Evolutionary conservation across 495 filamentous ascomycete species (phyloP).

Genomic region (Aspergillus coremiiformis): DNA sequence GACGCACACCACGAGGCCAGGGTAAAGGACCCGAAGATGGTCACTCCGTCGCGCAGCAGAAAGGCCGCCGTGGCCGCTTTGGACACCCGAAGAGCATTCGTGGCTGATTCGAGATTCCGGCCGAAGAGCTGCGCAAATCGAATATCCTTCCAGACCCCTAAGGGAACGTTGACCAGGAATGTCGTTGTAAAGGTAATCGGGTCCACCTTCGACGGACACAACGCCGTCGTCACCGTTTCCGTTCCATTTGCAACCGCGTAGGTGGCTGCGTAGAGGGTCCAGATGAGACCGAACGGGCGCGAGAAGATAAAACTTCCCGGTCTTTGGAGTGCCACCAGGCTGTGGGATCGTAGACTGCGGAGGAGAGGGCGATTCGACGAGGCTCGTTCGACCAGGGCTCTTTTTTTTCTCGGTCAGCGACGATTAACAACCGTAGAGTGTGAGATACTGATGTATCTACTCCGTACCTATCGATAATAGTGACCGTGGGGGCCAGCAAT

Average conservation of each 20-base stretch:
- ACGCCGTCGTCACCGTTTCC: constrained; percentile 22
- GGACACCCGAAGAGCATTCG: constrained; percentile 8
- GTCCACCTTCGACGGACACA: constrained; percentile 14
- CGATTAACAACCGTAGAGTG: too few species aligned
- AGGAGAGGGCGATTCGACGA: constrained; percentile 21
- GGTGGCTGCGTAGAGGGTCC: constrained; percentile 28
- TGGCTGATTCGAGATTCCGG: not conserved
- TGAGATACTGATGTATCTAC: too few species aligned
- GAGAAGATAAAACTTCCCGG: constrained; percentile 20
- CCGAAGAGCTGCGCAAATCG: constrained; percentile 30
- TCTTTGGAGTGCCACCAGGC: constrained; percentile 13
- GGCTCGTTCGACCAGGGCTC: constrained; percentile 26
- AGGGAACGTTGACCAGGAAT: constrained; percentile 26
- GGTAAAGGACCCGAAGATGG: constrained; percentile 34
- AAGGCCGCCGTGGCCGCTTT: constrained; percentile 39
- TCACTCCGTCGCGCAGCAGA: constrained; percentile 37
- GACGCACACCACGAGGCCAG: constrained; percentile 20
- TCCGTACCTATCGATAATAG: constrained; percentile 33
- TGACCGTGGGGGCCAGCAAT: constrained; percentile 24
- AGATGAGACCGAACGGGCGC: constrained; percentile 22
- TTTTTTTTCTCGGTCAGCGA: too few species aligned
- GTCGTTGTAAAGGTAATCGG: constrained; percentile 23
- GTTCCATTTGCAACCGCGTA: constrained; percentile 28
- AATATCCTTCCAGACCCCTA: constrained; percentile 34
- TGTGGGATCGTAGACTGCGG: constrained; percentile 21